These are phyloP conservation scores for Hyaloscypha variabilis DNA, from an alignment of 495 filamentous ascomycete genomes.

Conservation along the genomic window DNA sequence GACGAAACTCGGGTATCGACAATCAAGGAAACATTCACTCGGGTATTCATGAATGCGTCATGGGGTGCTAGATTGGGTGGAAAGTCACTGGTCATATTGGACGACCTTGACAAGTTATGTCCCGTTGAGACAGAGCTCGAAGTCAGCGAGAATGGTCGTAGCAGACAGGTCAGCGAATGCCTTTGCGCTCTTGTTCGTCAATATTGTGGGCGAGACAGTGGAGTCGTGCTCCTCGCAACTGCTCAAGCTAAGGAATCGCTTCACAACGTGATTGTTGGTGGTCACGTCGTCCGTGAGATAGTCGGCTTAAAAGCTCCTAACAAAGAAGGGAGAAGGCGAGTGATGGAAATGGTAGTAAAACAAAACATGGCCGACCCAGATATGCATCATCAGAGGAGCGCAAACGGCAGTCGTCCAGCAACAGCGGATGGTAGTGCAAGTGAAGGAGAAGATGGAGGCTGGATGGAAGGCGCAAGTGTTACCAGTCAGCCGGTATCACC, in stretches of 20 bases:
- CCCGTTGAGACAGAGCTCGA: constrained; percentile 91
- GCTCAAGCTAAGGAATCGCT: constrained; percentile 89
- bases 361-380: constrained; percentile 46
- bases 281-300: constrained; percentile 80
- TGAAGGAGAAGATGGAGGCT: constrained; percentile 57
- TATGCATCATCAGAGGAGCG: constrained; percentile 38
- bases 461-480: constrained; percentile 64
- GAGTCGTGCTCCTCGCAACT: constrained; percentile 86
- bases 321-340: constrained; percentile 82
- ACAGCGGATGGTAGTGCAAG: constrained; percentile 52
- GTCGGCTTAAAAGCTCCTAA: constrained; percentile 85
- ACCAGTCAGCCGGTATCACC: constrained; percentile 28
- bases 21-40: constrained; percentile 84
- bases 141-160: constrained; percentile 88
- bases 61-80: constrained; percentile 90
- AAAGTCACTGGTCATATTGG: constrained; percentile 79
- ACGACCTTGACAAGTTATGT: constrained; percentile 91
- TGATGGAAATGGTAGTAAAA: constrained; percentile 72
- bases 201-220: constrained; percentile 71
- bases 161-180: constrained; percentile 87
- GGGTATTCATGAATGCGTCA: constrained; percentile 82
- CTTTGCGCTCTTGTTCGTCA: constrained; percentile 82
- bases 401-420: constrained; percentile 47
- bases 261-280: constrained; percentile 77
- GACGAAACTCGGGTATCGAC: constrained; percentile 86